phyloP scores from a whole-genome alignment of 139 green algal species.

The Edaphochlamys debaryana region DNA sequence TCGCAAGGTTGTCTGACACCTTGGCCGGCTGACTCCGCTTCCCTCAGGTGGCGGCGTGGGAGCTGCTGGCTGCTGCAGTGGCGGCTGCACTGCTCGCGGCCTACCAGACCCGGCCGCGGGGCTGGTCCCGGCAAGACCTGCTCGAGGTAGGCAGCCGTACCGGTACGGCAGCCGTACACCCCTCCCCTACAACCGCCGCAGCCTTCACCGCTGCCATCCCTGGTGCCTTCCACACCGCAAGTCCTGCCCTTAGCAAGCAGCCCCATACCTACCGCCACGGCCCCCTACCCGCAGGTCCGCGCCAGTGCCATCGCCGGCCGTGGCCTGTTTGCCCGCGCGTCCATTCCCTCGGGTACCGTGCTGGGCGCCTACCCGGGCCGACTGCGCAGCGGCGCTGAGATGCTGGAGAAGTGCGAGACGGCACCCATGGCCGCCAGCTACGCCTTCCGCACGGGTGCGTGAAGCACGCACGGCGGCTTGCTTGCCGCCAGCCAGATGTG shows the following conservation, averaged over 20 bases:
- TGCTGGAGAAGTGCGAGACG: conserved; percentile 52
- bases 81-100: conserved; percentile 1
- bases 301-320: conserved; percentile 41
- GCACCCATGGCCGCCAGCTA: conserved; percentile 51
- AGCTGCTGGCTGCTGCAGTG: conserved; percentile 30
- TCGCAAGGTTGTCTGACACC: no score
- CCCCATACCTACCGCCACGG: no score
- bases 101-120: conserved; percentile 18
- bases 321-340: conserved; percentile 61
- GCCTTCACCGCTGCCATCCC: no score
- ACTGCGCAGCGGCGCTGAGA: conserved; percentile 46
- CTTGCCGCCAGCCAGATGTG: no score
- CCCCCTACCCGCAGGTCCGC: conserved; percentile 25
- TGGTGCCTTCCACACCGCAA: no score
- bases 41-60: conserved; percentile 8
- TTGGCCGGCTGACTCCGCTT: no score
- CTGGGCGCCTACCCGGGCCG: conserved; percentile 70
- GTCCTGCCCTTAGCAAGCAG: no score
- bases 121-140: conserved; percentile 32
- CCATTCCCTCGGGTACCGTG: conserved; percentile 54
- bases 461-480: no score
- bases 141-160: conserved; percentile 53
- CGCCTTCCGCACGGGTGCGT: conserved; percentile 47
- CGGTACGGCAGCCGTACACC: no score
- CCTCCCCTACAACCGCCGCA: no score